Base-by-base conservation (phyloP, 2,329 filamentous ascomycete genomes). In the Penicillium sp. region DNA sequence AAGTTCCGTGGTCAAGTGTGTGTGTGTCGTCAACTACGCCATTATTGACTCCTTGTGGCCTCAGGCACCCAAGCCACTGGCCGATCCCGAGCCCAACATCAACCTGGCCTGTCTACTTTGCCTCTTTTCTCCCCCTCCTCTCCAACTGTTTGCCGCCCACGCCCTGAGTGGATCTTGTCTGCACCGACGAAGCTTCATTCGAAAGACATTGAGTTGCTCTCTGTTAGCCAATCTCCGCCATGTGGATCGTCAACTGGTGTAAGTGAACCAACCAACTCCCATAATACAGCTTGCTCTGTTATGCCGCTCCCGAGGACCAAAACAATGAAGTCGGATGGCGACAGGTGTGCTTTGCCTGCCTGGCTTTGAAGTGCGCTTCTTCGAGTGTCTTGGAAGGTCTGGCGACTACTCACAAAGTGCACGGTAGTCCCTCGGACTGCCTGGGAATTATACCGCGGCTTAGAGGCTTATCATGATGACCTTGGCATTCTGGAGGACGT, bases 221-320 rank as follows among this genome's bases (percentile, higher is more conserved):
- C 39, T 46, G 36, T 45, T 36, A 45, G 34, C 41, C 49, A 35
- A 46, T 42, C 46, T 50, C 46, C 60, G 56, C 66, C 56, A 95
- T 95, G 90, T 95, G 88, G 88, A 86, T 95, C 71, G 75, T 95
- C 69, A 90, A 91, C 81, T 95, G 90, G 89, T 94, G 88, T 94
- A 89, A 61, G 76, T 73, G 45, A 44, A 32, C 40, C 28, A 40
- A 39, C 47, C 46, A 29, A 42, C 9, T 34, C 46, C 48, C 48
- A 46, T 48, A 39, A 39, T 37, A 45, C 37, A 45, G 45, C 45
- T 45, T 34, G 50, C 25, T 47, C 52, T 39, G 26, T 18, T 29
- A 26, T 33, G 46, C 36, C 45, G 47, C 47, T 38, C 18, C 38
- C 39, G 38, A 26, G 39, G 40, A 32, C 32, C 38, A 29, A 40